Base-by-base conservation (phyloP, 2,329 filamentous ascomycete genomes). In the Cadophora luteo-olivacea region DNA sequence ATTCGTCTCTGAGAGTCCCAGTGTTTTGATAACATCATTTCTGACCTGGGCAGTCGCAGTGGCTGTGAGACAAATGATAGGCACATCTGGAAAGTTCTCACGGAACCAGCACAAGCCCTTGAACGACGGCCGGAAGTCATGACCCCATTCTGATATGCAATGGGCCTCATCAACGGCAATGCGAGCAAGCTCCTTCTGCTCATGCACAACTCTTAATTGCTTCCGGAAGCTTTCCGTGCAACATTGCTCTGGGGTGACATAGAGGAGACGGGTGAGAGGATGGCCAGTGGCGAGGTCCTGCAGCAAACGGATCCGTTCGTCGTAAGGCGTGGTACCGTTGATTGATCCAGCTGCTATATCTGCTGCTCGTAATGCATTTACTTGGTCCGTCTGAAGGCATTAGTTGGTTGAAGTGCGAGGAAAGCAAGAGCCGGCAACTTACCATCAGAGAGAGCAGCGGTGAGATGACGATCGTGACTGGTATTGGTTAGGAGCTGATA, bases 91-190 rank as follows among this genome's bases (percentile, higher is more conserved):
- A 72, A 96, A 94, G 6, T 89, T 89, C 61, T 88, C 85, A 73
- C 92, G 91, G 82, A 98, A 96, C 89, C 93, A 97, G 1, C 88
- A 90, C 7, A 98, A 85, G 24, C 91, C 87, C 77, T 96, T 94
- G 80, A 97, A 98, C 67, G 94, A 92, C 45, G 91, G 92, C n/a
- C 95, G 91, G 78, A 98, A 98, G 79, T 98, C 95, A 78, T 98
- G 94, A 1, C 95, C 95, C 95, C 95, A 97, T 89, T 97, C 94
- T 29, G 93, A 97, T 74, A 98, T 97, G 79, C 95, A 98, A 79
- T 98, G 95, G 1, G 95, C 95, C 81, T 98, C 95, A 77, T 98
- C 95, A 67, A 98, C 90, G 60, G 92, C 95, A 71, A 98, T 88
- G 16, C 95, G 89, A 11, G 91, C 91, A n/a, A 98, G 86, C 80